Conservation (phyloP, 164 flowering plant species). For the Aristolochia fimbriata region DNA sequence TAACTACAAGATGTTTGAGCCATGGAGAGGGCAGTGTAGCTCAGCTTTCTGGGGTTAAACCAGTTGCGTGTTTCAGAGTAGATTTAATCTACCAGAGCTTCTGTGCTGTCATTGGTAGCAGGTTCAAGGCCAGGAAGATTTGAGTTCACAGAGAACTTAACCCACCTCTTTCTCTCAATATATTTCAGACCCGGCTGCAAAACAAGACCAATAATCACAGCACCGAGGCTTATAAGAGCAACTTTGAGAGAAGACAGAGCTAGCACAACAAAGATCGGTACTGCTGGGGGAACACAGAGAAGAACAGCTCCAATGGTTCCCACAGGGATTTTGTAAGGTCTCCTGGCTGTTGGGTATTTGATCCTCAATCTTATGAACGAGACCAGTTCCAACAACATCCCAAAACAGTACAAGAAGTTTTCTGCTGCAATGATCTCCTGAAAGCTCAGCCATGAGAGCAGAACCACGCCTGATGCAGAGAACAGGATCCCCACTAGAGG, state of each 20-base stretch:
- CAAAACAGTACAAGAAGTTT: constrained; percentile 45
- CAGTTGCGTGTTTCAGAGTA: too few species aligned
- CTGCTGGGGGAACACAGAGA: constrained; percentile 41
- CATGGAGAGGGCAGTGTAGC: too few species aligned
- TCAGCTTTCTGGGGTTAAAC: too few species aligned
- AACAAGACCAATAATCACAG: constrained; percentile 31
- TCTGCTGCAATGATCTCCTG: constrained; percentile 51
- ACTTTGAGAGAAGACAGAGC: constrained; percentile 33
- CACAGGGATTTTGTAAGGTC: constrained; percentile 47
- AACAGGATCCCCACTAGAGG: constrained; percentile 42
- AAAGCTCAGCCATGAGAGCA: constrained; percentile 50
- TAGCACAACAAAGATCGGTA: constrained; percentile 35
- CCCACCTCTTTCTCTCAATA: constrained; percentile 29
- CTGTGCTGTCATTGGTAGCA: constrained; percentile 4
- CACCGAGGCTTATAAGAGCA: constrained; percentile 25
- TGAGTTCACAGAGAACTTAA: constrained; percentile 39
- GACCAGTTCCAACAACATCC: constrained; percentile 46
- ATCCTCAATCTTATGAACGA: constrained; percentile 39
- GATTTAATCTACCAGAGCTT: not conserved
- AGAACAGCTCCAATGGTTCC: constrained; percentile 39
- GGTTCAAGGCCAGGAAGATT: constrained; percentile 31
- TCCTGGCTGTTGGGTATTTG: constrained; percentile 27
- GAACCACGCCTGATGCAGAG: constrained; percentile 44
- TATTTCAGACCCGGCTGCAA: constrained; percentile 32
- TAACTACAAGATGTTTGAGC: too few species aligned